Base-by-base conservation (phyloP, 257 asterid genomes). In the Cordia subcordata region DNA sequence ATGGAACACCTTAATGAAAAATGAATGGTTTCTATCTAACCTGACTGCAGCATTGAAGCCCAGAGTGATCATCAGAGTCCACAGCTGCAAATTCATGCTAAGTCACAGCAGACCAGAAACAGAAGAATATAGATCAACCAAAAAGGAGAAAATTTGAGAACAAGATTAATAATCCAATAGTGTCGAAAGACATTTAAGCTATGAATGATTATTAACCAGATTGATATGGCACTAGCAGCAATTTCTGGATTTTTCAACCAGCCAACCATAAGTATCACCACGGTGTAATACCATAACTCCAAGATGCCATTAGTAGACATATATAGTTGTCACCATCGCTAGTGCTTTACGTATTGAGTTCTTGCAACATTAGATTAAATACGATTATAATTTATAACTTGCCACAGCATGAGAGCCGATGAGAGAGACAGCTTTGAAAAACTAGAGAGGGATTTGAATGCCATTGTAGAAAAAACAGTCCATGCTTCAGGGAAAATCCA, bases 21-120 rank as follows among this genome's bases (percentile, higher is more conserved):
- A 47, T 22, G 53, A 5, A 49, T 50, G 19, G 5, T n/a, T n/a
- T n/a, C n/a, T 33, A 32, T 17, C 66, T 42, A 38, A 89, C 97
- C 95, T 90, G 58, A 90, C 74, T 64, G 97, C 95, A 14, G 96
- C 94, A 68, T 87, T 87, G 86, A 90, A 82, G 22, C 97, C 97
- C 1, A 90, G 68, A 20, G 87, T 65, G 74, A 87, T 62, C 95
- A 87, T 87, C 68, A 87, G 57, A 1, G 80, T 65, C 97, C 97
- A 87, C 39, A 85, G 70, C 68, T 85, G 83, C 51, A 87, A 47
- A 61, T 87, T 81, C 94, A 84, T 82, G 53, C 97, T 89, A n/a
- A n/a, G 47, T 14, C 12, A 42, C 15, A 27, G 35, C 35, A 27
- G 6, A 27, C 3, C 3, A 27, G 6, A 27, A 27, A 27, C 35